Base-by-base conservation (phyloP, 2,329 filamentous ascomycete genomes). In the Aschersonia sp. region DNA sequence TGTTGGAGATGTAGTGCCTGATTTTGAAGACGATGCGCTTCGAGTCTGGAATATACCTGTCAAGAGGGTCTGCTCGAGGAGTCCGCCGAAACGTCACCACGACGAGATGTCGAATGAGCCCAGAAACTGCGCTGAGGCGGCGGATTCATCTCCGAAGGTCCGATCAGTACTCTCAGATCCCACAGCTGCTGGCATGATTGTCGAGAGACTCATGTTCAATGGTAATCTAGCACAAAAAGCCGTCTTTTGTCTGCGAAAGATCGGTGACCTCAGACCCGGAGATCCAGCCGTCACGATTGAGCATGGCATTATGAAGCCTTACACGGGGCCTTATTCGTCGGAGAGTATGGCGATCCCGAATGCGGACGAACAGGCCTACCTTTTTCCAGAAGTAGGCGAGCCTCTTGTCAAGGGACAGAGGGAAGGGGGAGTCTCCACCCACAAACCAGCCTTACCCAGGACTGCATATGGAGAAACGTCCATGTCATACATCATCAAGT, bases 401-500 rank as follows among this genome's bases (percentile, higher is more conserved):
- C 22, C 22, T 22, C 22, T 22, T 22, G 22, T 22, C 22, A 22
- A 4, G 39, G 47, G 6, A 46, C 46, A 2, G 46, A 49, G 1
- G 51, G 43, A 46, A 6, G 43, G 55, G 29, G 47, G 52, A 14
- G 46, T 63, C 2, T 50, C 55, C 39, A 51, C 60, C 41, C 56
- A 57, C 22, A 52, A 60, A 29, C 50, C 49, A 2, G 50, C 58
- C 3, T 71, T 97, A 2, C 92, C 92, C 0, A 71, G 70, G 0
- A 85, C 86, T 0, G 66, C 70, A 22, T 83, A 81, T 5, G 78
- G 78, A 1, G 68, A 70, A 31, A 79, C 81, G 44, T 81, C 87
- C 5, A 69, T 96, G 55, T 94, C 84, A 49, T 98, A 98, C 63
- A 82, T 98, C 49, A 75, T 94, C 59, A 85, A 87, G 55, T 79